Evolutionary conservation across 192 early-diverging fungal species (phyloP).

Genomic region (Radiomyces spectabilis): DNA sequence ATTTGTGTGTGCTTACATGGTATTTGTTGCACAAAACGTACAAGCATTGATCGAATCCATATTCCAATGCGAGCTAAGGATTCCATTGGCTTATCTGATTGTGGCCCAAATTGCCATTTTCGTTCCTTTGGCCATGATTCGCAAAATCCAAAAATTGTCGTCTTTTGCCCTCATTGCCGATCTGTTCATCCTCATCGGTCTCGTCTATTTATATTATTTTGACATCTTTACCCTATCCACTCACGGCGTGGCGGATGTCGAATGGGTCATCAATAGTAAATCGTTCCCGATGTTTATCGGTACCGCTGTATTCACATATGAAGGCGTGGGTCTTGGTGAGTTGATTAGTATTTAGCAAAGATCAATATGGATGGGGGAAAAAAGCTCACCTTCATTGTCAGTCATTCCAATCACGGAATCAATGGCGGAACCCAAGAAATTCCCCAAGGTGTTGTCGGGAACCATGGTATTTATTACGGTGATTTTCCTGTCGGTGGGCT

Average conservation of each 20-base stretch:
- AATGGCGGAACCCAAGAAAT: slow-evolving; percentile 90
- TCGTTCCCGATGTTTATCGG: slow-evolving; percentile 88
- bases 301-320: slow-evolving; percentile 88
- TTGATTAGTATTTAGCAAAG: background rate
- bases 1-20: slow-evolving; percentile 59
- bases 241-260: slow-evolving; percentile 62
- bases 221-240: slow-evolving; percentile 64
- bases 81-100: slow-evolving; percentile 31
- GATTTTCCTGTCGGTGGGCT: slow-evolving; percentile 76
- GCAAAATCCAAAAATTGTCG: slow-evolving; percentile 85
- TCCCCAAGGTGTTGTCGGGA: slow-evolving; percentile 71
- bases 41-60: slow-evolving; percentile 28
- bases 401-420: slow-evolving; percentile 76
- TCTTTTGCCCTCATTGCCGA: slow-evolving; percentile 84
- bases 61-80: slow-evolving; percentile 10
- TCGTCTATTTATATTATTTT: slow-evolving; percentile 78
- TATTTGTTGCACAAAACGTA: slow-evolving; percentile 54
- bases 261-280: slow-evolving; percentile 65
- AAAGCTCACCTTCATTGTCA: slow-evolving; percentile 1
- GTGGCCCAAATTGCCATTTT: slow-evolving; percentile 40
- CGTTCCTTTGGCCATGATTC: slow-evolving; percentile 55
- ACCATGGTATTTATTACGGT: slow-evolving; percentile 73
- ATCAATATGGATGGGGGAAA: background rate
- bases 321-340: slow-evolving; percentile 70
- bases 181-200: slow-evolving; percentile 84